Evolutionary conservation across 805 yeast genomes (phyloP).

Genomic region (Tanozyma kutaoensis): DNA sequence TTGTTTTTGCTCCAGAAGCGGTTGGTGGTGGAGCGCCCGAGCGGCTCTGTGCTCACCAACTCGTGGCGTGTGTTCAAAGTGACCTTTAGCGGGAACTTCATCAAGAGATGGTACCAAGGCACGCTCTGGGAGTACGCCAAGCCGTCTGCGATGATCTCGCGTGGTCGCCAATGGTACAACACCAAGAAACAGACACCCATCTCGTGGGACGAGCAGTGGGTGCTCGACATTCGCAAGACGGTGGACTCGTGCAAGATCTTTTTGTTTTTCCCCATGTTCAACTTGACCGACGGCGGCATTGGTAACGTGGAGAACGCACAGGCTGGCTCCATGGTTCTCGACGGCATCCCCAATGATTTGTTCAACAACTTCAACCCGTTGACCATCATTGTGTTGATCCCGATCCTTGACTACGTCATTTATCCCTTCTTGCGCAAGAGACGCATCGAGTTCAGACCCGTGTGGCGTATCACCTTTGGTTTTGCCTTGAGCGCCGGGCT

Average conservation of each 20-base stretch:
- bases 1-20: conserved; percentile 11
- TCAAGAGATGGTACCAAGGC: conserved; percentile 24
- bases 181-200: conserved; percentile 5
- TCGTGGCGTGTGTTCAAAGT: conserved; percentile 26
- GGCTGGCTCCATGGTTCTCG: conserved; percentile 38
- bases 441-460: conserved; percentile 18
- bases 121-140: conserved; percentile 37
- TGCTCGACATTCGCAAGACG: conserved; percentile 30
- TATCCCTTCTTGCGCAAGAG: conserved; percentile 34
- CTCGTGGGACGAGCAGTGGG: conserved; percentile 33
- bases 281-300: conserved; percentile 34
- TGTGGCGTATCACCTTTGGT: conserved; percentile 32
- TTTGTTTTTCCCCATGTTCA: conserved; percentile 24
- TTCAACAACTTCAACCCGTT: conserved; percentile 42
- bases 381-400: conserved; percentile 37
- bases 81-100: conserved; percentile 28
- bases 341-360: conserved; percentile 44
- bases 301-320: conserved; percentile 37
- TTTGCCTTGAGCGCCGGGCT: conserved; percentile 33
- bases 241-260: conserved; percentile 32
- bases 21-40: conserved; percentile 18
- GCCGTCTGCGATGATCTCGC: conserved; percentile 28
- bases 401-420: conserved; percentile 32
- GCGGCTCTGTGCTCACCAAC: conserved; percentile 35
- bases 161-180: conserved; percentile 24